Base-by-base conservation (phyloP, 192 early-diverging fungal species). In the Coemansia biformis region DNA sequence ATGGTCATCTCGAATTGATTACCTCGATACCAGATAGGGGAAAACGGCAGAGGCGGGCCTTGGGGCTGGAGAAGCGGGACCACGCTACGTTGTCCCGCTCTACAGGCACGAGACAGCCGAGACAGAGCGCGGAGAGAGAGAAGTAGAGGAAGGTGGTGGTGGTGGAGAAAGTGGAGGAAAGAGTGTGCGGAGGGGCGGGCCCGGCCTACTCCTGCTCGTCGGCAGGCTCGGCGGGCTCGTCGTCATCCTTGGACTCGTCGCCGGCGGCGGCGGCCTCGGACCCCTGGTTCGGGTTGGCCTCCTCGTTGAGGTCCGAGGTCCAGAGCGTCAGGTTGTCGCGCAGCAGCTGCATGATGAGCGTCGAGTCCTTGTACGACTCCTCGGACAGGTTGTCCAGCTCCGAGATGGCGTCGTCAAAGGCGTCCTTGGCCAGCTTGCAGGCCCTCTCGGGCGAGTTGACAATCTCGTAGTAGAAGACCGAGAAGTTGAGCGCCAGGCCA, bases 401-500 rank as follows among this genome's bases (percentile, higher is more conserved):
- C 33, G 96, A 92, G 75, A 98, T 98, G 42, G 96, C 96, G 59
- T 95, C 96, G 75, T 98, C 96, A 60, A 98, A 98, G 19, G 96
- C 72, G 28, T 49, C 39, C 64, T 68, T 83, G 75, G 93, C 93
- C 31, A 96, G 81, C 57, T 93, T 86, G 83, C 95, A 95, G 53
- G 92, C 95, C 61, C 87, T 83, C 77, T 93, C 92, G 56, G 95
- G 95, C 32, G 91, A 92, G 86, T 96, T 96, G 73, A 89, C 78
- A 64, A 98, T 98, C 82, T 98, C 95, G 75, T 96, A 98, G 82
- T 92, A 96, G 81, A 98, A 98, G 26, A 96, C 93, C 30, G 93
- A 98, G 82, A 92, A 96, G 88, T 96, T 96, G 64, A 96, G 83
- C 37, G 95, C 92, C 44, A 98, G 83, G 50, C 93, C 93, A 54